phyloP scores from a whole-genome alignment of 306 rosid genomes.

The Prunus padus region DNA sequence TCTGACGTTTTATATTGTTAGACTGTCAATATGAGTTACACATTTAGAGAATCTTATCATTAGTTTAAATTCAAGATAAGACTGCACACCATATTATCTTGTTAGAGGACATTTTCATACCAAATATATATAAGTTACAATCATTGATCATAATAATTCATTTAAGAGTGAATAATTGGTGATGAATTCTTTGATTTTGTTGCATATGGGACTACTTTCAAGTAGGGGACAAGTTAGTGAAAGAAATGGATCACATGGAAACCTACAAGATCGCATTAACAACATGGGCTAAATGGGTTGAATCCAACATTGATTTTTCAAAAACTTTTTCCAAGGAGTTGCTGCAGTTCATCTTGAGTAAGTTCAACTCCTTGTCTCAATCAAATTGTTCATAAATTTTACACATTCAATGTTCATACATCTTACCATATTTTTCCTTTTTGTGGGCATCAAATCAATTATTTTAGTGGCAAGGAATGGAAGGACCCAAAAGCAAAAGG shows the following conservation, averaged over 20 bases:
- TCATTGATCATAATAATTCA: no score
- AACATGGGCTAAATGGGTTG: conserved; percentile 71
- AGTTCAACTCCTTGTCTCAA: conserved; percentile 12
- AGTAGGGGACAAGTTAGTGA: conserved; percentile 40
- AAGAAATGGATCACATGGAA: conserved; percentile 61
- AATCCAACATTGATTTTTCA: conserved; percentile 60
- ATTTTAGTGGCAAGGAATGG: conserved; percentile 32
- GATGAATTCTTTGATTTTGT: conserved; percentile 8
- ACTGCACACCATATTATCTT: background rate
- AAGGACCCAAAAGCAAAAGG: conserved; percentile 26
- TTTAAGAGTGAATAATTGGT: background rate
- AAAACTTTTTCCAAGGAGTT: conserved; percentile 73
- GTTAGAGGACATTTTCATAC: background rate
- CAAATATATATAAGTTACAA: background rate
- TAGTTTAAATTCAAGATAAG: background rate
- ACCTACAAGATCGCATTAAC: conserved; percentile 63
- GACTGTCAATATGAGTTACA: background rate
- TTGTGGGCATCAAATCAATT: background rate
- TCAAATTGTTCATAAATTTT: background rate
- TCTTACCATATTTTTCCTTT: background rate
- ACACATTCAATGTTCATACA: background rate
- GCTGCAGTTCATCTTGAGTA: conserved; percentile 59
- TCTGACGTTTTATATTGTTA: background rate
- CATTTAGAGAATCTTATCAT: background rate
- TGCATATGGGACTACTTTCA: conserved; percentile 67